Conservation (phyloP, 306 rosid genomes). For the Senna tora region DNA sequence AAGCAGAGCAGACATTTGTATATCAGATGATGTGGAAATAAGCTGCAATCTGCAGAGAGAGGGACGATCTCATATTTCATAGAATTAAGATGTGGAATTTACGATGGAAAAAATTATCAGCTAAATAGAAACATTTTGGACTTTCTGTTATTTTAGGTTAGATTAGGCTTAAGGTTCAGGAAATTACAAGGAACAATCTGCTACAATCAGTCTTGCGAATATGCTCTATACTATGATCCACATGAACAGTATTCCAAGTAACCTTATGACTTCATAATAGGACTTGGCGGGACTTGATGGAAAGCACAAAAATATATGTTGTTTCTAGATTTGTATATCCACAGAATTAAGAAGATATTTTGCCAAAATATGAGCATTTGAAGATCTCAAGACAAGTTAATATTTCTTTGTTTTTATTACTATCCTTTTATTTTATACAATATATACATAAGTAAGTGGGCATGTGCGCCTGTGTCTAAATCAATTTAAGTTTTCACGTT, state of each 20-base stretch:
- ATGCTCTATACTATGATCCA: not conserved
- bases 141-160: not conserved
- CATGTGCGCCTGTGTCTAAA: not conserved
- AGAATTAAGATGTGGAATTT: conserved; percentile 21
- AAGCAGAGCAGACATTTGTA: conserved; percentile 12
- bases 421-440: not conserved
- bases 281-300: not conserved
- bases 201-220: not conserved
- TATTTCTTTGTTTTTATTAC: not conserved
- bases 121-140: conserved; percentile 24
- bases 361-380: not conserved
- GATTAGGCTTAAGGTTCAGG: not conserved
- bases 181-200: not conserved
- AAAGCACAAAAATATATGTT: not conserved
- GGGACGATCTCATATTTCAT: not conserved
- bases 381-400: not conserved
- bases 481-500: conserved; percentile 35
- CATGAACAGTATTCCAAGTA: not conserved
- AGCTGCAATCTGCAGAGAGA: not conserved
- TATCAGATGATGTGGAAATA: conserved; percentile 13
- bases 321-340: not conserved
- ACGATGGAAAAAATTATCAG: conserved; percentile 3
- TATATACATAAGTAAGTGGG: too few relatives aligned
- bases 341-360: not conserved
- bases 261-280: conserved; percentile 3